Base-by-base conservation (phyloP, 2,329 filamentous ascomycete genomes). In the Verticillium klebahnii region DNA sequence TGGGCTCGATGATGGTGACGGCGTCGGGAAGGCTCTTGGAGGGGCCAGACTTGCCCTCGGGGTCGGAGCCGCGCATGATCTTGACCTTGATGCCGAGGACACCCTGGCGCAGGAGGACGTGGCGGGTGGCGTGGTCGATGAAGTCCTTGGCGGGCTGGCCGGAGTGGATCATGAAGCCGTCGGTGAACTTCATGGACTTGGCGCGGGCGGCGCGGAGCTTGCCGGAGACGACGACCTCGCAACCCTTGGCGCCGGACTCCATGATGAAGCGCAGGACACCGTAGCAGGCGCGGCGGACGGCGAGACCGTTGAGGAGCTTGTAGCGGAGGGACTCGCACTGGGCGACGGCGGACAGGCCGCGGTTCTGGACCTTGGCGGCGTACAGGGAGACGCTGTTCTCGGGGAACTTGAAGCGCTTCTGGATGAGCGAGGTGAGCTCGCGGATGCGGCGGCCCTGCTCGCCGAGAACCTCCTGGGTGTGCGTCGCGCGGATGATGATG, bases 111-210 rank as follows among this genome's bases (percentile, higher is more conserved):
- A 99, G 93, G 71, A 99, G 93, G 75, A 99, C 95, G 92, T 99
- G 95, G 75, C 95, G 95, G 77, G 95, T 98, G 73, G 96, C 96
- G 76, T 84, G 87, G 87, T 99, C 95, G 81, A 99, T 99, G 86
- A 99, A 99, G 85, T 99, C 95, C 85, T 96, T 94, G 77, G 94
- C 95, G 77, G 95, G 95, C 82, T 99, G 95, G 84, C 95, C 95
- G 76, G 95, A 99, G 92, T 99, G 95, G 85, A 99, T 99, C 95
- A 99, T 99, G 92, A 99, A 99, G 80, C 95, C 95, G 82, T 99
- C 93, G 82, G 95, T 99, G 90, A 99, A 99, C 90, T 99, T 99
- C 95, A 99, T 99, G 85, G 88, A 92, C 92, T 99, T 99, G 83
- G 95, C 95, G 87, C 95, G 93, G 76, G 95, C 95, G 80, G 95